Evolutionary conservation across 164 flowering plant genomes (phyloP).

Genomic region (Amborella trichopoda): DNA sequence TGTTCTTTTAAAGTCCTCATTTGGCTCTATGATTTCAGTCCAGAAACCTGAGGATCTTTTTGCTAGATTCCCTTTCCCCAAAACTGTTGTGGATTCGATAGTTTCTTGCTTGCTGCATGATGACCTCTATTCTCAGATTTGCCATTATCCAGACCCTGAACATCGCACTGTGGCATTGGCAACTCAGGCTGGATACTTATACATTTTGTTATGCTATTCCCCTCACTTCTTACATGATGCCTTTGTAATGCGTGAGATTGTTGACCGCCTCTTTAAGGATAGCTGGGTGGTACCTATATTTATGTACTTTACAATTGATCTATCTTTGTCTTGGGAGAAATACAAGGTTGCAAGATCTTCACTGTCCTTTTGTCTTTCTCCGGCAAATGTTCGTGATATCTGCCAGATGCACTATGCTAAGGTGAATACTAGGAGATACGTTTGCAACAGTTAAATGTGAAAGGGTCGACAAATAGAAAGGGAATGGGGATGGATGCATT

Average conservation of each 20-base stretch:
- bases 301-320: slow-evolving; percentile 19
- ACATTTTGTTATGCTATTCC: slow-evolving; percentile 14
- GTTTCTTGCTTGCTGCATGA: slow-evolving; percentile 12
- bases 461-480: too few relatives aligned
- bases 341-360: slow-evolving; percentile 18
- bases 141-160: slow-evolving; percentile 18
- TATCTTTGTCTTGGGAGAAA: slow-evolving; percentile 15
- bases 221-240: slow-evolving; percentile 13
- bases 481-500: too few relatives aligned
- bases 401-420: slow-evolving; percentile 15
- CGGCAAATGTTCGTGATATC: slow-evolving; percentile 10
- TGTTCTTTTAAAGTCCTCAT: slow-evolving; percentile 1
- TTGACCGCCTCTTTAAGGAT: slow-evolving; percentile 19
- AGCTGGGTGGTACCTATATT: slow-evolving; percentile 15
- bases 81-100: slow-evolving; percentile 13
- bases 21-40: slow-evolving; percentile 10
- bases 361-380: slow-evolving; percentile 10
- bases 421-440: too few relatives aligned
- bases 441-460: too few relatives aligned
- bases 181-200: slow-evolving; percentile 16
- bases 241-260: slow-evolving; percentile 19
- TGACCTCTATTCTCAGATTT: slow-evolving; percentile 13
- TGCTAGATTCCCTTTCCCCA: slow-evolving; percentile 17
- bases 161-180: slow-evolving; percentile 20
- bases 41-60: slow-evolving; percentile 17